Base-by-base conservation (phyloP, 176 grass and related monocot genomes). In the Cymbopogon citratus region DNA sequence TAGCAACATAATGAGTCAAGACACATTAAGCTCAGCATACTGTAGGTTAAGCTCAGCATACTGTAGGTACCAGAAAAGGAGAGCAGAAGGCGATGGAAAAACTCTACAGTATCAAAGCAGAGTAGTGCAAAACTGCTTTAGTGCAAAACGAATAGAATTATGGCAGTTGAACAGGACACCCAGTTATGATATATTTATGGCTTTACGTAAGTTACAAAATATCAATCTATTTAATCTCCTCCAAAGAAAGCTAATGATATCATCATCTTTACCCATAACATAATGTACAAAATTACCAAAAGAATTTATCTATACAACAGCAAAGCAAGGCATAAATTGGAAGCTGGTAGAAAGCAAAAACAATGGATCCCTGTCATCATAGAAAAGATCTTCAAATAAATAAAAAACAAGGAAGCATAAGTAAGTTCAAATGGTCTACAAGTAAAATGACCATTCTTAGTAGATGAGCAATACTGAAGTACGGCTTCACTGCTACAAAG, bases 381-480 rank as follows among this genome's bases (percentile, higher is more conserved):
- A 75, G 41, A 68, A 60, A 61, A 39, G 15, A 19, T 23, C n/a
- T 67, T 46, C 41, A 76, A 51, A 46, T 35, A 40, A 40, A 39
- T n/a, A n/a, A 38, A 46, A 29, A 38, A 43, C 13, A 45, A 45
- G 12, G 12, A 40, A 8, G 38, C 38, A 40, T 40, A 40, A 40
- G 38, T 40, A 40, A 40, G 38, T 45, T 45, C 12, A 45, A 45
- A 51, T 31, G 38, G 7, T 56, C 72, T 56, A 59, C 21, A 59
- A 59, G 51, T 21, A 59, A 64, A 21, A 64, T 45, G 25, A 45
- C 15, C 12, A 24, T 64, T 44, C 9, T 63, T 45, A 45, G 19
- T 19, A 40, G 51, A 72, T 71, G 28, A 44, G 25, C 38, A 82
- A 52, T 35, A 73, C 34, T 68, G 34, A 67, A 79, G 74, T 72